Evolutionary conservation across 179 eudicot species (phyloP).

Genomic region (Spinacia oleracea): DNA sequence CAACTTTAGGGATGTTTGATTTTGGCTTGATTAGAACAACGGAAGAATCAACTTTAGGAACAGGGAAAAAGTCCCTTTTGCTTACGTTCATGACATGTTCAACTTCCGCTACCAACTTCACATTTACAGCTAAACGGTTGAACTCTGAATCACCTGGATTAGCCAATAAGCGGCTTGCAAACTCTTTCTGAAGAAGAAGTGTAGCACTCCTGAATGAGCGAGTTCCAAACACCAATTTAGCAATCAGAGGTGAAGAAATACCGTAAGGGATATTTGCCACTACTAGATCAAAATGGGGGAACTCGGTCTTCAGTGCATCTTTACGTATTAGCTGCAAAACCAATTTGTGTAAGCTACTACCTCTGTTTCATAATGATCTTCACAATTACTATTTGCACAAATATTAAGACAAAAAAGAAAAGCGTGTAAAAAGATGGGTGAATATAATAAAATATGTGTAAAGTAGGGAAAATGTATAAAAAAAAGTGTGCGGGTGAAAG

Average conservation of each 20-base stretch:
- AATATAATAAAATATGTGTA: too few species aligned
- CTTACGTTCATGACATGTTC: conserved; percentile 83
- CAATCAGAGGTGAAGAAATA: conserved; percentile 83
- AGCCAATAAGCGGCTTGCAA: conserved; percentile 77
- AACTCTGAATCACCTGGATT: conserved; percentile 91
- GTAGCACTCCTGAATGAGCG: conserved; percentile 66
- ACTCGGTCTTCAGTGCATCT: conserved; percentile 82
- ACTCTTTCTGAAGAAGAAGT: conserved; percentile 85
- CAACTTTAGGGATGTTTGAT: conserved; percentile 51
- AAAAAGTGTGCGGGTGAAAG: too few species aligned
- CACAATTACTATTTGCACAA: too few species aligned
- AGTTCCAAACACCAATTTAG: conserved; percentile 66
- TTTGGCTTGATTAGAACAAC: conserved; percentile 69
- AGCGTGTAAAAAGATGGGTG: too few species aligned
- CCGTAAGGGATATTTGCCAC: conserved; percentile 93
- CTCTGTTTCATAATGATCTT: too few species aligned
- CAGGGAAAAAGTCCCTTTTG: conserved; percentile 78
- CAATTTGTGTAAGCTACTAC: conserved; percentile 1
- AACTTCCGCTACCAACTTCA: conserved; percentile 77
- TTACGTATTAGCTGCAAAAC: conserved; percentile 58
- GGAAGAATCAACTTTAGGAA: conserved; percentile 88
- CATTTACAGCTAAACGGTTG: conserved; percentile 78
- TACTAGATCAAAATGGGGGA: conserved; percentile 76
- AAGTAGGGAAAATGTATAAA: background rate
- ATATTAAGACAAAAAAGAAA: too few species aligned